Evolutionary conservation across 352 stramenopile genomes (phyloP).

Genomic region (Phytophthora citricola): DNA sequence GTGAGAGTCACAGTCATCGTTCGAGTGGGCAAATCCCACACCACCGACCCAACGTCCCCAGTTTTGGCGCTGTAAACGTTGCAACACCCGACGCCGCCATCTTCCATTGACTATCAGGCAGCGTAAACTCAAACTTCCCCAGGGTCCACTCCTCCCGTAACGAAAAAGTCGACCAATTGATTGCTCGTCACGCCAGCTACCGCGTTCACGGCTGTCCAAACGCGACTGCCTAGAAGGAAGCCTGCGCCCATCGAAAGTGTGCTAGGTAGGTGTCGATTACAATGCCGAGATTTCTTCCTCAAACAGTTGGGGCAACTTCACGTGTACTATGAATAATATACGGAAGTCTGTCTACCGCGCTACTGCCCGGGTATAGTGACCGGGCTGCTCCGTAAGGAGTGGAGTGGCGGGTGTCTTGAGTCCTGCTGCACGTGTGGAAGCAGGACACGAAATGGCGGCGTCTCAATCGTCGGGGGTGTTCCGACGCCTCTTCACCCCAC

Average conservation of each 20-base stretch:
- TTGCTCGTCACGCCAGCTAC: conserved; percentile 58
- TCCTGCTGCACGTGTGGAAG: no score
- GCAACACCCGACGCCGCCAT: conserved; percentile 32
- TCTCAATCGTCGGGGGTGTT: no score
- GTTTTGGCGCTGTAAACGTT: conserved; percentile 43
- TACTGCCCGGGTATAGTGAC: no score
- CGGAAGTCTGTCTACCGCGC: no score
- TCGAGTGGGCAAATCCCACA: conserved; percentile 42
- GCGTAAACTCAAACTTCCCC: conserved; percentile 51
- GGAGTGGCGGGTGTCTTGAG: no score
- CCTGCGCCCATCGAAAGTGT: conserved; percentile 52
- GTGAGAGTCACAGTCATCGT: conserved; percentile 46
- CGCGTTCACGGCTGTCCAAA: conserved; percentile 49
- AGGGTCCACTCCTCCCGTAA: conserved; percentile 43
- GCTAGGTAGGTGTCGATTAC: conserved; percentile 60
- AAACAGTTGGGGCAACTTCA: no score
- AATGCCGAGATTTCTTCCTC: conserved; percentile 11
- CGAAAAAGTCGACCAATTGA: conserved; percentile 56
- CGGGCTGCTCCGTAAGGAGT: no score
- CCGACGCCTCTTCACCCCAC: no score
- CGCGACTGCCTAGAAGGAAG: conserved; percentile 49
- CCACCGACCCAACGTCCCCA: conserved; percentile 33
- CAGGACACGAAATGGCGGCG: no score
- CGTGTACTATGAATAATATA: no score
- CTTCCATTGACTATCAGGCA: conserved; percentile 55